A percentile compares a stretch with the other conserved stretches of the same genome.
Conservation (phyloP, 805 yeast genomes). For the Pichia deserticola region DNA sequence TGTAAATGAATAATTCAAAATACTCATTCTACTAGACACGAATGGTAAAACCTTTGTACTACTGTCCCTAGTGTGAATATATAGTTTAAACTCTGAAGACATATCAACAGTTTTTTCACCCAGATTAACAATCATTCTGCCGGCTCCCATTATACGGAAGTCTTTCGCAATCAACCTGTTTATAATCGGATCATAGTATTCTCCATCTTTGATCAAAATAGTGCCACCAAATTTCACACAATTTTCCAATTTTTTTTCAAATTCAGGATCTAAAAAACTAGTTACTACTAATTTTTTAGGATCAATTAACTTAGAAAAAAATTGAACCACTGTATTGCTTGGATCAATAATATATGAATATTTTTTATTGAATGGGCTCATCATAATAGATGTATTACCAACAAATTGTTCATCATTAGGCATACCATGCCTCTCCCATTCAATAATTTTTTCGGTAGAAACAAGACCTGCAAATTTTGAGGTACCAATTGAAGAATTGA, state of each 20-base stretch:
- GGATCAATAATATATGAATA: slow-evolving; percentile 74
- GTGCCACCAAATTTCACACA: slow-evolving; percentile 78
- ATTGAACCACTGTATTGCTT: slow-evolving; percentile 36
- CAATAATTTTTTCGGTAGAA: slow-evolving; percentile 32
- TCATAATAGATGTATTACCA: slow-evolving; percentile 55
- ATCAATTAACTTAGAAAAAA: slow-evolving; percentile 28
- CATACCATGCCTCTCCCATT: slow-evolving; percentile 50
- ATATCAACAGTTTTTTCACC: slow-evolving; percentile 62
- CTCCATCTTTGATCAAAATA: slow-evolving; percentile 71
- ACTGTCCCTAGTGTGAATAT: slow-evolving; percentile 55
- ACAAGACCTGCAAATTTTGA: slow-evolving; percentile 32
- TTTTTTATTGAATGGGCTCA: slow-evolving; percentile 15
- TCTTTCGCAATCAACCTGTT: slow-evolving; percentile 57
- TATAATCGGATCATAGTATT: slow-evolving; percentile 68
- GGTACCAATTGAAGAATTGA: slow-evolving; percentile 20
- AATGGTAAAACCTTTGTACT: slow-evolving; percentile 40
- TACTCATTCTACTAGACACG: slow-evolving; percentile 52
- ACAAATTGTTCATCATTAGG: slow-evolving; percentile 51
- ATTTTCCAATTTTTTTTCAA: slow-evolving; percentile 64
- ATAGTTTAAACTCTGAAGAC: slow-evolving; percentile 54
- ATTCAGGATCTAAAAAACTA: slow-evolving; percentile 65
- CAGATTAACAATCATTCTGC: slow-evolving; percentile 52
- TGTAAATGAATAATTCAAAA: slow-evolving; percentile 70
- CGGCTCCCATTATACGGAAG: slow-evolving; percentile 62
- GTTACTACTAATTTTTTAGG: slow-evolving; percentile 43